A percentile compares a stretch with the other conserved stretches of the same genome.
Evolutionary conservation across 805 yeast species (phyloP).

Genomic region (Saturnispora serradocipensis): DNA sequence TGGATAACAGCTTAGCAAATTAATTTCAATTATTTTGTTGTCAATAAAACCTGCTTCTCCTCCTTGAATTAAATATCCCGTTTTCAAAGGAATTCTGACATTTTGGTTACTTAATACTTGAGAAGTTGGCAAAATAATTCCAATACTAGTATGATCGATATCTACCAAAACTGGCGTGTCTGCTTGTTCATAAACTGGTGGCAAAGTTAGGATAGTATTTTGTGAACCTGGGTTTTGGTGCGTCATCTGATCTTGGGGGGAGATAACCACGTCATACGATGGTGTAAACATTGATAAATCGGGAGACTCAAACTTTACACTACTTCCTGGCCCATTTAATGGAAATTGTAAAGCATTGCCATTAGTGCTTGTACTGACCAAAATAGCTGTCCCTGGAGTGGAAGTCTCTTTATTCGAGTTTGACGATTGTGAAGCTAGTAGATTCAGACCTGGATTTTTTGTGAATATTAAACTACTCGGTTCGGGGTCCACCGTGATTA

Average conservation of each 20-base stretch:
- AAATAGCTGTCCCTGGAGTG: constrained; percentile 10
- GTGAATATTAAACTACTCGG: constrained; percentile 36
- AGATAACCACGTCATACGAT: constrained; percentile 19
- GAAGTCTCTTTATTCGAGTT: constrained; percentile 22
- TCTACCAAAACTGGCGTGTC: constrained; percentile 32
- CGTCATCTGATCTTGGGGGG: constrained; percentile 20
- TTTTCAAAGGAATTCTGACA: constrained; percentile 57
- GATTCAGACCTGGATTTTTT: constrained; percentile 13
- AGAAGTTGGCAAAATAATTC: constrained; percentile 48
- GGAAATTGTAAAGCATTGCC: constrained; percentile 3
- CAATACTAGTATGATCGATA: constrained; percentile 42
- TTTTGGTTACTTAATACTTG: constrained; percentile 65
- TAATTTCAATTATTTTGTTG: constrained; percentile 44
- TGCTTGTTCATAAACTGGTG: constrained; percentile 6
- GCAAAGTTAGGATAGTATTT: constrained; percentile 1
- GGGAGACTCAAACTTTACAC: constrained; percentile 22
- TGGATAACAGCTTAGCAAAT: constrained; percentile 64
- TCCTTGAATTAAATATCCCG: constrained; percentile 53
- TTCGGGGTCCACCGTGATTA: constrained; percentile 55
- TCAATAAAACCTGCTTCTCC: constrained; percentile 14
- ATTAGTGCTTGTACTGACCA: constrained; percentile 1
- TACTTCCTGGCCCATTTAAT: constrained; percentile 6
- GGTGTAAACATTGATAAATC: constrained; percentile 22
- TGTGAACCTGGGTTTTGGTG: constrained; percentile 7
- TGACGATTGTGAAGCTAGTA: constrained; percentile 3